phyloP scores from a whole-genome alignment of 768 basidiomycete species.

The Cantharellus anzutake region DNA sequence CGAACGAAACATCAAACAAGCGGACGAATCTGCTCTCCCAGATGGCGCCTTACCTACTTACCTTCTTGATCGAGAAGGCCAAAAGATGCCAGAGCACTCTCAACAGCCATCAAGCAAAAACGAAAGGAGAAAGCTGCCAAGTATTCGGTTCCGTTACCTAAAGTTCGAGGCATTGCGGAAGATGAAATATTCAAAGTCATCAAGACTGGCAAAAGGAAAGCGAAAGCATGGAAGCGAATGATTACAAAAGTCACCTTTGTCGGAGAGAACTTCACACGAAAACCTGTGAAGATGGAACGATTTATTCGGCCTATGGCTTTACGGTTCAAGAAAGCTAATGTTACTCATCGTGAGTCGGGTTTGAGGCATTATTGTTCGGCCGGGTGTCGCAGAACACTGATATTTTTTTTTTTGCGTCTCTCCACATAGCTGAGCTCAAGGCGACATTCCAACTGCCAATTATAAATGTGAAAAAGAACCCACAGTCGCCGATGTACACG shows the following conservation, averaged over 20 bases:
- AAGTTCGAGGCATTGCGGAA: constrained; percentile 94
- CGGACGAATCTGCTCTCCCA: constrained; percentile 52
- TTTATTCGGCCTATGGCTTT: constrained; percentile 96
- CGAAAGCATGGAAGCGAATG: constrained; percentile 98
- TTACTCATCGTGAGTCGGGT: constrained; percentile 68
- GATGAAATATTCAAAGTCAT: constrained; percentile 99
- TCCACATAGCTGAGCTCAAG: constrained; percentile 68
- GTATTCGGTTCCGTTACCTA: constrained; percentile 90
- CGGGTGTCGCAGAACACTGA: background rate
- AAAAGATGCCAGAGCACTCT: constrained; percentile 95
- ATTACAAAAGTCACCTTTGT: constrained; percentile 99
- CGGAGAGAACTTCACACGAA: constrained; percentile 91
- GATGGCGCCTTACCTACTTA: constrained; percentile 91
- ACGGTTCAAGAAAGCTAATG: constrained; percentile 95
- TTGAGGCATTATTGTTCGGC: too few relatives aligned
- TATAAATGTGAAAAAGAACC: constrained; percentile 96
- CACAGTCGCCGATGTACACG: constrained; percentile 95
- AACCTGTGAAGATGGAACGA: constrained; percentile 97
- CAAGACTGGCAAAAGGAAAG: constrained; percentile 92
- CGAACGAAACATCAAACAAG: constrained; percentile 92
- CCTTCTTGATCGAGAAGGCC: constrained; percentile 91
- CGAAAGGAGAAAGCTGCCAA: constrained; percentile 98
- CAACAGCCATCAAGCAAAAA: constrained; percentile 92
- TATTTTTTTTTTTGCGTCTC: background rate
- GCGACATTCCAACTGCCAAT: constrained; percentile 99